These are phyloP conservation scores for Byssochlamys sp. DNA, from an alignment of 2,329 filamentous ascomycete genomes.

Conservation along the genomic window DNA sequence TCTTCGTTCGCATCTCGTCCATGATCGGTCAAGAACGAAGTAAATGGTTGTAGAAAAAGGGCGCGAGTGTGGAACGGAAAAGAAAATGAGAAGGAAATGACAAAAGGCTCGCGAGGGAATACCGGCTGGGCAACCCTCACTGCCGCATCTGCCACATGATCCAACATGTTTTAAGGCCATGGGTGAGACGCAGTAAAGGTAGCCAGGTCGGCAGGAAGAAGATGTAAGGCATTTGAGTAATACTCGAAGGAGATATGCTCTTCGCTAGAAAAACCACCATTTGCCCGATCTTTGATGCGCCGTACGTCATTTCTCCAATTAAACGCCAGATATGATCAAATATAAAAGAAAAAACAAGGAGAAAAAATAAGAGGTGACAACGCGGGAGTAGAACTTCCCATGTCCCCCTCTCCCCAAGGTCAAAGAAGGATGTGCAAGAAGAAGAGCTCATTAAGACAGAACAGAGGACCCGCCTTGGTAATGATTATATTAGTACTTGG, in stretches of 20 bases:
- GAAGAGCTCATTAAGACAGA: conserved; percentile 18
- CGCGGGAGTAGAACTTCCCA: not conserved
- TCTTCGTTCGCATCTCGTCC: not conserved
- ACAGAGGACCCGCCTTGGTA: conserved; percentile 27
- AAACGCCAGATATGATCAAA: conserved; percentile 28
- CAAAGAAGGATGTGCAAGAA: conserved; percentile 29
- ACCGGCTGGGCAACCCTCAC: not conserved
- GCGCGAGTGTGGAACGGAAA: not conserved
- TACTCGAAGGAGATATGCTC: conserved; percentile 10
- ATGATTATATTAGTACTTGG: conserved; percentile 17
- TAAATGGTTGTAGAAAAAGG: not conserved
- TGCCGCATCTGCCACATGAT: not conserved
- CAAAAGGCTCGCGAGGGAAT: not conserved
- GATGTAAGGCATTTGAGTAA: not conserved
- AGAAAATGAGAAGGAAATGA: not conserved
- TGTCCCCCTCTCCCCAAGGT: not conserved
- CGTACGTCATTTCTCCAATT: conserved; percentile 24
- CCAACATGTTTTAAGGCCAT: not conserved
- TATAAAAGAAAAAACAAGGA: conserved; percentile 12
- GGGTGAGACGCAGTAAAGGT: not conserved
- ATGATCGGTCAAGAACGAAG: not conserved
- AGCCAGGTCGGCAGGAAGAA: not conserved
- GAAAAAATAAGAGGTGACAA: conserved; percentile 9
- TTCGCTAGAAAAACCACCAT: conserved; percentile 18
- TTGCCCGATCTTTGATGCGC: conserved; percentile 21